Evolutionary conservation across 768 basidiomycete species (phyloP).

Genomic region (Trametes punicea): DNA sequence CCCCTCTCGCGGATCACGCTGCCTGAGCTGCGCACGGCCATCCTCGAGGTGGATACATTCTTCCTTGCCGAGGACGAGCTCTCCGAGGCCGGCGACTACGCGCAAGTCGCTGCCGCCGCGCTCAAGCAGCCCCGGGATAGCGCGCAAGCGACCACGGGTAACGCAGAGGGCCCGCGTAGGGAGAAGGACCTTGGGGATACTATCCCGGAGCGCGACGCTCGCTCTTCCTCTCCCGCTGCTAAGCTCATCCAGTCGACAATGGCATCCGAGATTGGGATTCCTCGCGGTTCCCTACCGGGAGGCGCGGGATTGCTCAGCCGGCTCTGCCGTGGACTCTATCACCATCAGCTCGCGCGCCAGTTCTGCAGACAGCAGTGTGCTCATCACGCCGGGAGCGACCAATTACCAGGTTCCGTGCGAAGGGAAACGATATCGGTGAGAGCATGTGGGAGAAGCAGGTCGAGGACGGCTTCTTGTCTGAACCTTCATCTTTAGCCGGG

Average conservation of each 20-base stretch:
- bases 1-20: conserved; percentile 60
- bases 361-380: conserved; percentile 5
- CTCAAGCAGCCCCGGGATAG: neutral
- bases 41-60: conserved; percentile 59
- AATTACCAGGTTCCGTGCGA: conserved; percentile 1
- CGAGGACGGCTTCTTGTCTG: conserved; percentile 1
- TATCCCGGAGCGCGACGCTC: neutral
- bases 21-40: conserved; percentile 51
- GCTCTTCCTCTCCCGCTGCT: conserved; percentile 6
- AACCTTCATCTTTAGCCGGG: neutral
- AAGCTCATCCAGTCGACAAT: neutral
- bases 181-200: conserved; percentile 8
- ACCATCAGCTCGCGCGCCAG: conserved; percentile 9
- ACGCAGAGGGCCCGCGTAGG: conserved; percentile 5
- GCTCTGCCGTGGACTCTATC: conserved; percentile 11
- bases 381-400: conserved; percentile 4
- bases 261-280: conserved; percentile 10
- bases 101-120: conserved; percentile 24
- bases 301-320: conserved; percentile 14
- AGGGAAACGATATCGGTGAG: conserved; percentile 9
- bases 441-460: conserved; percentile 7
- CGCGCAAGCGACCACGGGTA: conserved; percentile 1
- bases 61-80: conserved; percentile 53
- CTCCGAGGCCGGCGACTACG: conserved; percentile 26
- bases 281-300: neutral